phyloP scores from a whole-genome alignment of 1,139 yeast genomes.

The Candida neerlandica region DNA sequence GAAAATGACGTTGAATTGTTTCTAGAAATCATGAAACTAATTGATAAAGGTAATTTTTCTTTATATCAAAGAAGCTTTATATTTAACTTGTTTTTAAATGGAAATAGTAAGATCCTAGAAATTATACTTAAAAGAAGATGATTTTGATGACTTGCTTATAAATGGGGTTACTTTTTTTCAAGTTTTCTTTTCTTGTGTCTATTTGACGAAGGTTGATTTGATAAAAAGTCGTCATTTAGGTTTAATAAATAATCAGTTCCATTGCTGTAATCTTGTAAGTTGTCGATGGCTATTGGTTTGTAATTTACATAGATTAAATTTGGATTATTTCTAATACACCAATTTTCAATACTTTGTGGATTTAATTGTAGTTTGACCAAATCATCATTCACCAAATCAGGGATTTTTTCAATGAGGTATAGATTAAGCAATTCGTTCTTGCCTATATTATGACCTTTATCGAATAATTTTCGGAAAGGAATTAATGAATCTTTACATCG shows the following conservation, averaged over 20 bases:
- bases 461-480: constrained; percentile 17
- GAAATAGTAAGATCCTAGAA: constrained; percentile 60
- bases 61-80: constrained; percentile 66
- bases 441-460: constrained; percentile 7
- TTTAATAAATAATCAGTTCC: constrained; percentile 17
- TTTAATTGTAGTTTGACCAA: constrained; percentile 35
- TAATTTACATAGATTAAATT: constrained; percentile 38
- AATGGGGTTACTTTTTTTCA: background rate
- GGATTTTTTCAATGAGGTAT: constrained; percentile 32
- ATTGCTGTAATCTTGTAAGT: constrained; percentile 16
- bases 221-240: constrained; percentile 12
- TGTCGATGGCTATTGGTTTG: constrained; percentile 32
- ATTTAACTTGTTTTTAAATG: constrained; percentile 60
- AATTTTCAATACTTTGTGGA: constrained; percentile 43
- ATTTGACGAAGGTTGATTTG: constrained; percentile 5
- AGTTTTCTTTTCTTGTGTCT: constrained; percentile 1
- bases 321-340: constrained; percentile 44
- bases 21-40: constrained; percentile 57
- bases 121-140: constrained; percentile 34
- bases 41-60: constrained; percentile 70
- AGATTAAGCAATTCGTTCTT: constrained; percentile 19
- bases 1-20: constrained; percentile 56
- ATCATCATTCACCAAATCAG: constrained; percentile 46
- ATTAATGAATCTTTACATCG: constrained; percentile 20
- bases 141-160: constrained; percentile 34